Conservation (phyloP, 2,329 filamentous ascomycete species). For the Nannizziopsis arthrosporioides region DNA sequence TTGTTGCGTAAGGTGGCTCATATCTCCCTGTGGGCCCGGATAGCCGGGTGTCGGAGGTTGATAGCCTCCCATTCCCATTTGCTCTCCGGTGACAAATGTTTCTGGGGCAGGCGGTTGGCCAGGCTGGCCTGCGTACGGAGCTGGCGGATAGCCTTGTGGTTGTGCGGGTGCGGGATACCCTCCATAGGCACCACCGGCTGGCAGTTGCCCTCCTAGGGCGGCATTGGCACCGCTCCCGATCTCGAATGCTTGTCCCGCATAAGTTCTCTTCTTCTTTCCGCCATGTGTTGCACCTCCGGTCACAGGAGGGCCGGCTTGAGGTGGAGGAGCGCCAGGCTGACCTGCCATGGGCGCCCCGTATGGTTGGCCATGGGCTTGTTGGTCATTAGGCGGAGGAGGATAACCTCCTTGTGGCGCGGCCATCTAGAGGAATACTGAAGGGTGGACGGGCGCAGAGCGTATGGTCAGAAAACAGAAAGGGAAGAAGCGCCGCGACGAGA, state of each 20-base stretch:
- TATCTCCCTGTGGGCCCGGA: conserved; percentile 44
- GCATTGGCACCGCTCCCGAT: conserved; percentile 82
- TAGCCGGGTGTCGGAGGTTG: conserved; percentile 59
- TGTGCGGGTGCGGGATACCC: conserved; percentile 46
- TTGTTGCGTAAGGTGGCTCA: conserved; percentile 65
- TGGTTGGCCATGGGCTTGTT: conserved; percentile 40
- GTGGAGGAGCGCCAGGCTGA: conserved; percentile 7
- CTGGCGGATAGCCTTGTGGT: conserved; percentile 32
- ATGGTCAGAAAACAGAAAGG: background rate
- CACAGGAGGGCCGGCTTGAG: conserved; percentile 1
- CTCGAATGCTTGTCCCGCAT: conserved; percentile 89
- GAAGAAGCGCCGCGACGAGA: background rate
- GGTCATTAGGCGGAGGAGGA: conserved; percentile 33
- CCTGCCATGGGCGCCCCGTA: conserved; percentile 24
- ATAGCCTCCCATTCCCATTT: conserved; percentile 45
- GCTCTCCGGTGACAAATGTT: conserved; percentile 18
- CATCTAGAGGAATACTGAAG: conserved; percentile 26
- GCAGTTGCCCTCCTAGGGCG: conserved; percentile 38
- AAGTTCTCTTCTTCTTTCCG: conserved; percentile 71
- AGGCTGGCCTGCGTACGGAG: conserved; percentile 33
- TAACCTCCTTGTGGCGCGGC: conserved; percentile 43
- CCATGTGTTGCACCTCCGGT: conserved; percentile 19
- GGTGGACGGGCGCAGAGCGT: background rate
- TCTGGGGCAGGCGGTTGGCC: conserved; percentile 22
- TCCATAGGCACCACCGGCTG: conserved; percentile 50